Evolutionary conservation across 2,329 filamentous ascomycete genomes (phyloP).

Genomic region (Aspergillus ustus): DNA sequence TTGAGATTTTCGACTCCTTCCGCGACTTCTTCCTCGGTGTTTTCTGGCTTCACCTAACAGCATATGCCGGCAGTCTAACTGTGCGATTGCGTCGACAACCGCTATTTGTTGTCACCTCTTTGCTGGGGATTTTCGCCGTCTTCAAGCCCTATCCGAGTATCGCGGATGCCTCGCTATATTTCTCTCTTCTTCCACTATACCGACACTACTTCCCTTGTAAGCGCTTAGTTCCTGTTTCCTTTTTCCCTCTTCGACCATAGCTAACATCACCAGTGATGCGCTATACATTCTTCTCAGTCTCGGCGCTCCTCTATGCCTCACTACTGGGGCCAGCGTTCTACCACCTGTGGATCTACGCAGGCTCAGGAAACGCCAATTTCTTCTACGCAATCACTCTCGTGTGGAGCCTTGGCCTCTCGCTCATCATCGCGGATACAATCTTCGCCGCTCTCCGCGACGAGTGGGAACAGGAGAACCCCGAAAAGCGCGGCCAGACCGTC

Average conservation of each 20-base stretch:
- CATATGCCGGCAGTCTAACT: slow-evolving; percentile 85
- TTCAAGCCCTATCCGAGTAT: slow-evolving; percentile 98
- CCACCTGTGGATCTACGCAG: slow-evolving; percentile 96
- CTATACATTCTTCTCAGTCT: slow-evolving; percentile 85
- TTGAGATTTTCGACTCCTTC: slow-evolving; percentile 99
- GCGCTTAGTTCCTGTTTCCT: slow-evolving; percentile 33
- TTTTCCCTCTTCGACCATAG: not conserved
- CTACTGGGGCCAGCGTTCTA: slow-evolving; percentile 95
- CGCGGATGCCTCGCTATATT: slow-evolving; percentile 83
- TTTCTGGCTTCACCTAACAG: slow-evolving; percentile 93
- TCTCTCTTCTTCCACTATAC: slow-evolving; percentile 82
- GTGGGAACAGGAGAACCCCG: slow-evolving; percentile 88
- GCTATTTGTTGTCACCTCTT: slow-evolving; percentile 79
- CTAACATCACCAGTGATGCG: slow-evolving; percentile 71
- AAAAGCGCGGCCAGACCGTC: slow-evolving; percentile 85
- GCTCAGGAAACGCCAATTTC: slow-evolving; percentile 97
- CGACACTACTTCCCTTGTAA: slow-evolving; percentile 84
- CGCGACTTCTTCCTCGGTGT: slow-evolving; percentile 95
- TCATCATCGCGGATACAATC: slow-evolving; percentile 83
- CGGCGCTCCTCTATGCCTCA: slow-evolving; percentile 82
- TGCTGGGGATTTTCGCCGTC: slow-evolving; percentile 87
- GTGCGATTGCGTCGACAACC: slow-evolving; percentile 84
- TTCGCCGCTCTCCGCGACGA: slow-evolving; percentile 91
- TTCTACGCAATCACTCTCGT: slow-evolving; percentile 99
- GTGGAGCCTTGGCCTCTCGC: slow-evolving; percentile 87